phyloP scores from a whole-genome alignment of 345 rosid genomes.

The Aquilaria malaccensis region DNA sequence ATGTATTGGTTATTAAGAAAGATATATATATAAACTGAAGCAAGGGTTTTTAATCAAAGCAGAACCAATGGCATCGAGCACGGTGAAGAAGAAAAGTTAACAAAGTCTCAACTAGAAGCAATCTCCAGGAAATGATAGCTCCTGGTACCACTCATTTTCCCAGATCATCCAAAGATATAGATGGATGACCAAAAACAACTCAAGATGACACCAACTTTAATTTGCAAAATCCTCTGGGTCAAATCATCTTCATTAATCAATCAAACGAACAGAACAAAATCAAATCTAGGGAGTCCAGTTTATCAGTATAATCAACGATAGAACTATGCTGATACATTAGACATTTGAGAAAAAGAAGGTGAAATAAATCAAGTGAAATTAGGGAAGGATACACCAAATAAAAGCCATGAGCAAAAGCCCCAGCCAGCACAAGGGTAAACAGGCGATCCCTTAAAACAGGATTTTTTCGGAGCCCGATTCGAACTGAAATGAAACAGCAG shows the following conservation, averaged over 20 bases:
- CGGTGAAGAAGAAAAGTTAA: too few relatives aligned
- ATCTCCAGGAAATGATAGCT: too few relatives aligned
- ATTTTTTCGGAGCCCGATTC: slow-evolving; percentile 59
- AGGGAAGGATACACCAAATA: slow-evolving; percentile 91
- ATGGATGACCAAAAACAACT: not conserved
- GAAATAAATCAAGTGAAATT: not conserved
- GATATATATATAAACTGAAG: too few relatives aligned
- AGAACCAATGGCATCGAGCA: too few relatives aligned
- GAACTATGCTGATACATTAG: not conserved
- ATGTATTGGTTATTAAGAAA: too few relatives aligned
- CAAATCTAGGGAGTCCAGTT: not conserved
- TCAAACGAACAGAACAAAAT: too few relatives aligned
- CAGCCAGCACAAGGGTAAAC: slow-evolving; percentile 71
- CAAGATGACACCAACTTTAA: slow-evolving; percentile 4
- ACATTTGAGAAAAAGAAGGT: not conserved
- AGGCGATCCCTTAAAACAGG: slow-evolving; percentile 82
- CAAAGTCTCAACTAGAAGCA: too few relatives aligned
- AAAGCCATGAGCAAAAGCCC: slow-evolving; percentile 83
- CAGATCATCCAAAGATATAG: too few relatives aligned
- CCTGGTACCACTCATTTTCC: too few relatives aligned
- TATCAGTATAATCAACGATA: slow-evolving; percentile 5
- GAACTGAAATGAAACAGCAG: slow-evolving; percentile 32
- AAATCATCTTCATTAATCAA: not conserved
- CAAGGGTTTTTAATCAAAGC: too few relatives aligned
- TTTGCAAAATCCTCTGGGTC: slow-evolving; percentile 1